Evolutionary conservation across 129 eudicot species (phyloP).

Genomic region (Saussurea involucrata): DNA sequence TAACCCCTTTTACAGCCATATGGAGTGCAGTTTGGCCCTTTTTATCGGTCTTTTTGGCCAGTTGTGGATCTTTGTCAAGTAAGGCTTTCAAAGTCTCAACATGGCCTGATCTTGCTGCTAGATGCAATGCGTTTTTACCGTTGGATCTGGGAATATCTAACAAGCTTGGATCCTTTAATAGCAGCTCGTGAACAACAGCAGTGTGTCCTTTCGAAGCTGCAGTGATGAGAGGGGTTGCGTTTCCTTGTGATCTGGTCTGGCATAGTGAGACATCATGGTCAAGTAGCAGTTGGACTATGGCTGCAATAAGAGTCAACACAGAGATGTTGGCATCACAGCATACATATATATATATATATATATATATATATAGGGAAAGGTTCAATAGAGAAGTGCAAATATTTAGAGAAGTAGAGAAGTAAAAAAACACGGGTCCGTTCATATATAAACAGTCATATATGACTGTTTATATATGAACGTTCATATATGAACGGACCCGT

Average conservation of each 20-base stretch:
- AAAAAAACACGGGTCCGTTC: no score
- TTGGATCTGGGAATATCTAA: constrained; percentile 52
- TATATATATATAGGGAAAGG: no score
- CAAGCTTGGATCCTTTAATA: constrained; percentile 51
- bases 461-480: no score
- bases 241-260: constrained; percentile 55
- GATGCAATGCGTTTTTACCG: constrained; percentile 74
- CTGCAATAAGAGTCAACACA: constrained; percentile 37
- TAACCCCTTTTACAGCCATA: constrained; percentile 81
- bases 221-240: constrained; percentile 65
- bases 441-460: no score
- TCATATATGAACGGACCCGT: no score
- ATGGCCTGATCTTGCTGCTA: constrained; percentile 75
- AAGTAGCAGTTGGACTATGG: constrained; percentile 60
- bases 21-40: constrained; percentile 84
- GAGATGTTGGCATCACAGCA: constrained; percentile 1
- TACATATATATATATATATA: no score
- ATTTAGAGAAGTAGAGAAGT: no score
- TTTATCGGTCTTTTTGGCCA: constrained; percentile 70
- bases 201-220: constrained; percentile 78
- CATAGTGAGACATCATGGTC: constrained; percentile 55
- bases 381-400: no score
- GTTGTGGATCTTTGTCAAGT: constrained; percentile 57
- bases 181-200: constrained; percentile 56
- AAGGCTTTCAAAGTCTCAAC: constrained; percentile 56